Evolutionary conservation across 805 yeast species (phyloP), one percentile per base, ranked within the genome.

Genomic region (Barnettozyma populi): DNA sequence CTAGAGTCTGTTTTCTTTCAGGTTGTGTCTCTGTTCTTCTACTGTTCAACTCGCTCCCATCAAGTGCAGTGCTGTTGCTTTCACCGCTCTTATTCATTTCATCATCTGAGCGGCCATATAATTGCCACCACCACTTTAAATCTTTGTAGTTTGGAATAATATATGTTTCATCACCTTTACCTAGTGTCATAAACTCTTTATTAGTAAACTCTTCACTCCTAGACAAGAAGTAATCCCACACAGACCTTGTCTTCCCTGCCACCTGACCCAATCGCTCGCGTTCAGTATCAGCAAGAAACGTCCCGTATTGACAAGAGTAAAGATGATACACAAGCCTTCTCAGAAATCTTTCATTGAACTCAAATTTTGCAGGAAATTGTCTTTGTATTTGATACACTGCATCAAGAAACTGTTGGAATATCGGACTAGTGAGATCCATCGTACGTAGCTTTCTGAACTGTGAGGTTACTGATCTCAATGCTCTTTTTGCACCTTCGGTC

Each of bases 251-350:
- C 11, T 73, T 69, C 3, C 79, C 64, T 10, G 72, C 62, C 24
- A 71, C 37, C 14, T 35, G 65, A n/a, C 66, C 67, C 7, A 68
- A 57, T 46, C 81, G 67, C 50, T 88, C 95, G 43, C 66, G 63
- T 60, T 94, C 97, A 40, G 77, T 75, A 59, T 94, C 84, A 55
- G 78, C 81, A 45, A 94, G 63, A 57, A 94, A 94, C 1, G 96
- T 82, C 3, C 98, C 98, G 65, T 90, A 94, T 64, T 94, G 98
- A 57, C 98, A 90, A 1, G 97, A 87, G 60, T 90, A 88, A 43
- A 86, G 69, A 63, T 94, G 98, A 62, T 94, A 94, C 19, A 89
- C 74, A 47, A 94, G 69, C 44, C 98, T 69, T 54, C 96, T 77
- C 53, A 94, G 64, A 57, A 94, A 89, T 45, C 97, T 68, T 63